These are phyloP conservation scores for Ogataea haglerorum DNA, from an alignment of 805 yeast genomes.

Conservation along the genomic window DNA sequence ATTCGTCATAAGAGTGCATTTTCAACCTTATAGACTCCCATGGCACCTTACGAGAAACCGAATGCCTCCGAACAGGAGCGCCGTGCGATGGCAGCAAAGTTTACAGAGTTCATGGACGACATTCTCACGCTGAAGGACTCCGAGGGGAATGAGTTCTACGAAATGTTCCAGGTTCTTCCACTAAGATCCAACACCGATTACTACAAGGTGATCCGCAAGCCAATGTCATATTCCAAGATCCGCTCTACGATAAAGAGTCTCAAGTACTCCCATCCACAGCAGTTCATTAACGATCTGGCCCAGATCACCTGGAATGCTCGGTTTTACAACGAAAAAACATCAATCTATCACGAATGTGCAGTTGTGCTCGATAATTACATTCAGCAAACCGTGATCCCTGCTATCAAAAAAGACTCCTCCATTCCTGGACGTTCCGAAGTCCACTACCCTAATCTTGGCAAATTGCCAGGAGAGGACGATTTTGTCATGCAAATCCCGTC, in stretches of 20 bases:
- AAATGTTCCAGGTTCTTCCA: slow-evolving; percentile 69
- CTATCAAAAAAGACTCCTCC: slow-evolving; percentile 39
- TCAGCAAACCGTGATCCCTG: slow-evolving; percentile 45
- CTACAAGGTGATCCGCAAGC: slow-evolving; percentile 71
- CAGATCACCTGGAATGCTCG: slow-evolving; percentile 91
- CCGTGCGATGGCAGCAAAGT: slow-evolving; percentile 16
- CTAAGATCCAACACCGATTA: slow-evolving; percentile 69
- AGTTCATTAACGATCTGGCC: slow-evolving; percentile 71
- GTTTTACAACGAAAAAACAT: slow-evolving; percentile 69
- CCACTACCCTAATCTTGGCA: slow-evolving; percentile 64
- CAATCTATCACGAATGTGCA: slow-evolving; percentile 68
- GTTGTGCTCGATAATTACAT: slow-evolving; percentile 52
- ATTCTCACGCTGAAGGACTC: slow-evolving; percentile 27
- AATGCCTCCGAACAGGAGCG: slow-evolving; percentile 19
- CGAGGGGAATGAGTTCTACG: slow-evolving; percentile 30
- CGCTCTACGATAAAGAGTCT: slow-evolving; percentile 53
- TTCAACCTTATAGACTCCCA: slow-evolving; percentile 2
- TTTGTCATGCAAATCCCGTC: slow-evolving; percentile 2
- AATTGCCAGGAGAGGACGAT: slow-evolving; percentile 43
- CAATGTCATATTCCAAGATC: slow-evolving; percentile 77
- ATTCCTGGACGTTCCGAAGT: slow-evolving; percentile 37
- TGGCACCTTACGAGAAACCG: slow-evolving; percentile 11
- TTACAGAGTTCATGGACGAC: slow-evolving; percentile 19
- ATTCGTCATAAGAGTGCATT: slow-evolving; percentile 1
- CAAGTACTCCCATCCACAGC: slow-evolving; percentile 58